These are phyloP conservation scores for Wickerhamiella spandovensis DNA, from an alignment of 805 yeast genomes.

Conservation along the genomic window DNA sequence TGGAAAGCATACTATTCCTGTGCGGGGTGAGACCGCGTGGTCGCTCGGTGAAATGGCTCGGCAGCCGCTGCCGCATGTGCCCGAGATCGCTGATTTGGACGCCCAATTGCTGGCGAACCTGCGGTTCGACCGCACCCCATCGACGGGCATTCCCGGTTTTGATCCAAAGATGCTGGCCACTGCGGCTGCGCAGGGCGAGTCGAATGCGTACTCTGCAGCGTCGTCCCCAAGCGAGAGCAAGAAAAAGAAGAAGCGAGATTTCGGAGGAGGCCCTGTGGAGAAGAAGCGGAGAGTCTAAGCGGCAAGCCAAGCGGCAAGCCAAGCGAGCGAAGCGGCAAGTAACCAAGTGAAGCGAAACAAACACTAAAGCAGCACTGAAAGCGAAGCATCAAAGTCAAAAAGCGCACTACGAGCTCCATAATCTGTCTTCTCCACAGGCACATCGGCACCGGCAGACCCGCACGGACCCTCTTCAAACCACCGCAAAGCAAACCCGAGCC, in stretches of 20 bases:
- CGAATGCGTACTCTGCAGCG: background rate
- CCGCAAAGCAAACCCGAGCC: too few relatives aligned
- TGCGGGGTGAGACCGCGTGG: slow-evolving; percentile 19
- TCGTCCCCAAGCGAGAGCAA: background rate
- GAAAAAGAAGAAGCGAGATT: slow-evolving; percentile 6
- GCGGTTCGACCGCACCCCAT: slow-evolving; percentile 49
- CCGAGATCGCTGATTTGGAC: slow-evolving; percentile 22
- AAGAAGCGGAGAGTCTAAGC: slow-evolving; percentile 5
- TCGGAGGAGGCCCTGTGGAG: slow-evolving; percentile 2
- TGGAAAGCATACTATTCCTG: slow-evolving; percentile 35
- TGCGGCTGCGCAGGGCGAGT: slow-evolving; percentile 8
- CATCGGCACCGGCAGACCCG: too few relatives aligned
- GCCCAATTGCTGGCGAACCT: slow-evolving; percentile 37
- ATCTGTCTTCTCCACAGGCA: too few relatives aligned
- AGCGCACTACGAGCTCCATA: too few relatives aligned
- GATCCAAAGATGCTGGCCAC: slow-evolving; percentile 51
- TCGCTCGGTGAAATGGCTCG: slow-evolving; percentile 18
- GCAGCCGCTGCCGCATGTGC: slow-evolving; percentile 29
- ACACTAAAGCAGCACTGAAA: too few relatives aligned
- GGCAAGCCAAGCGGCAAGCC: too few relatives aligned
- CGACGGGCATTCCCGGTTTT: slow-evolving; percentile 66
- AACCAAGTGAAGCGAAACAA: too few relatives aligned
- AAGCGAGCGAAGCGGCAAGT: too few relatives aligned
- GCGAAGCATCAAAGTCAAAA: too few relatives aligned
- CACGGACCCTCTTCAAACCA: too few relatives aligned